Evolutionary conservation across 345 rosid species (phyloP).

Genomic region (Trapa bicornis): DNA sequence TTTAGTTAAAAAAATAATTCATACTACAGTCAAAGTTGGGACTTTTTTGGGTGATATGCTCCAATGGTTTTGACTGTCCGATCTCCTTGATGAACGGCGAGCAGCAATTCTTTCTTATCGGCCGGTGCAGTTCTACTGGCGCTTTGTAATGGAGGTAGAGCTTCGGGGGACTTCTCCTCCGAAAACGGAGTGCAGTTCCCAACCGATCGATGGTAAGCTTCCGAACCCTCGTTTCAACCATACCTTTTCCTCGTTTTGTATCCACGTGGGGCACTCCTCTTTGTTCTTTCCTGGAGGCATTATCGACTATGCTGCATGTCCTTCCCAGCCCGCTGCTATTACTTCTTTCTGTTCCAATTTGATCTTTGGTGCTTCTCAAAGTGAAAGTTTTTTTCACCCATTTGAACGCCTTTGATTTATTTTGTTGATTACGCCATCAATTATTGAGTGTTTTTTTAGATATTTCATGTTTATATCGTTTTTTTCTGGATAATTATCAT

Average conservation of each 20-base stretch:
- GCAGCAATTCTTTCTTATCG: background rate
- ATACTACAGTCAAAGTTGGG: too few species aligned
- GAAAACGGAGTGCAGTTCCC: background rate
- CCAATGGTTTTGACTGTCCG: too few species aligned
- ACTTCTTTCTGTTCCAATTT: background rate
- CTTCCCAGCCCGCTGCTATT: background rate
- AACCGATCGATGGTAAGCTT: background rate
- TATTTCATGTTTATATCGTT: background rate
- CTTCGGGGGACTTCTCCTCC: background rate
- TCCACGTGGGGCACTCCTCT: background rate
- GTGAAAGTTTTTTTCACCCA: too few species aligned
- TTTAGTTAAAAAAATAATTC: too few species aligned
- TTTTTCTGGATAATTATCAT: background rate
- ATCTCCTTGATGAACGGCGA: background rate
- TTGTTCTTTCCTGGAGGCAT: background rate
- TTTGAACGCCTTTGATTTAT: background rate
- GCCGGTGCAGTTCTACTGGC: background rate
- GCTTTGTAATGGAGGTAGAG: background rate
- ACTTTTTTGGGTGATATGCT: too few species aligned
- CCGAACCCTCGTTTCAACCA: background rate
- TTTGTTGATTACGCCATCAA: background rate
- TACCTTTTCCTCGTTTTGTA: background rate
- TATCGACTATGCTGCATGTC: background rate
- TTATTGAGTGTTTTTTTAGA: background rate
- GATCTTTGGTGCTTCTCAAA: background rate